Conservation (phyloP, 257 asterid genomes). For the Solanum lignicaule region DNA sequence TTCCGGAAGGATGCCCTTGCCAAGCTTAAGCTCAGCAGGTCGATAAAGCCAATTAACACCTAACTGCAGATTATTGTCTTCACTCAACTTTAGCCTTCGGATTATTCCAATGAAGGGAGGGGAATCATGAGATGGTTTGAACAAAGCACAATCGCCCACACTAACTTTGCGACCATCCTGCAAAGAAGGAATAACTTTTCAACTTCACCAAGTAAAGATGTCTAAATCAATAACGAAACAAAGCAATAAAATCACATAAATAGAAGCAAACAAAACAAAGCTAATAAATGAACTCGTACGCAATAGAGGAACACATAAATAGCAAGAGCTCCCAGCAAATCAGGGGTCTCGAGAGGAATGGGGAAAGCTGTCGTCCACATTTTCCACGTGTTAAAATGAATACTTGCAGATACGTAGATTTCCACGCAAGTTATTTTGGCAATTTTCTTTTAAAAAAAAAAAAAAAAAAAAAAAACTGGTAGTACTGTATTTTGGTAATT, state of each 20-base stretch:
- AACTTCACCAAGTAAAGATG: background rate
- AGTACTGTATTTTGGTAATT: background rate
- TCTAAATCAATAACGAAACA: background rate
- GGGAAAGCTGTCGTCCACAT: background rate
- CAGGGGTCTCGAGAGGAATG: background rate
- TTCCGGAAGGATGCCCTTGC: constrained; percentile 52
- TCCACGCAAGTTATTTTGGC: background rate
- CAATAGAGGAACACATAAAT: background rate
- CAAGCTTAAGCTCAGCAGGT: constrained; percentile 54
- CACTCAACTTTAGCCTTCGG: constrained; percentile 29
- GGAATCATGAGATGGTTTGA: constrained; percentile 54
- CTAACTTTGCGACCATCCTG: constrained; percentile 62
- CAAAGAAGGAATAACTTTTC: constrained; percentile 7
- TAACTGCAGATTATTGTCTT: constrained; percentile 38
- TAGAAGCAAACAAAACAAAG: background rate
- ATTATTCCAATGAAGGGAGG: constrained; percentile 72
- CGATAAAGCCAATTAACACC: constrained; percentile 87
- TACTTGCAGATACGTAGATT: background rate
- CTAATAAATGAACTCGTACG: background rate
- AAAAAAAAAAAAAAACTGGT: background rate
- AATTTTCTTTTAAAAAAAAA: background rate
- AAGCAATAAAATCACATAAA: background rate
- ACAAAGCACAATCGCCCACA: constrained; percentile 73
- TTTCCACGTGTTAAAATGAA: background rate
- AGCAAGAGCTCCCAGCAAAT: background rate